These are phyloP conservation scores for Plenodomus lindquistii DNA, from an alignment of 2,329 filamentous ascomycete species.

Conservation along the genomic window DNA sequence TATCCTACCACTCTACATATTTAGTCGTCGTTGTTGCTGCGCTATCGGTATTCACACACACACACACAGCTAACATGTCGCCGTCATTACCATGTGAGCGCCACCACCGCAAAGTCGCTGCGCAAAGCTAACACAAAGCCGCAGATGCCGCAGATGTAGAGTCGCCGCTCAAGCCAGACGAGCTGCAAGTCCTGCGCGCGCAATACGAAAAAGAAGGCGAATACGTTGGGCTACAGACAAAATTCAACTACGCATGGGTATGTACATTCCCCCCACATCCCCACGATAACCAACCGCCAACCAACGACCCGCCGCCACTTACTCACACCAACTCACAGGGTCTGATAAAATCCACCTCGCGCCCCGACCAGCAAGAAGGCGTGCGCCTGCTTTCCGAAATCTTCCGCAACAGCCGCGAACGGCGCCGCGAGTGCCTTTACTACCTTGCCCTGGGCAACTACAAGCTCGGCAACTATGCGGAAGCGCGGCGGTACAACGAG, in stretches of 20 bases:
- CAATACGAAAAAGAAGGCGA: slow-evolving; percentile 98
- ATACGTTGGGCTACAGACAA: slow-evolving; percentile 95
- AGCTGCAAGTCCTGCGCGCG: slow-evolving; percentile 87
- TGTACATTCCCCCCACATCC: slow-evolving; percentile 23
- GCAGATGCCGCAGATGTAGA: slow-evolving; percentile 97
- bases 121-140: not conserved
- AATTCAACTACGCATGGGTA: slow-evolving; percentile 99
- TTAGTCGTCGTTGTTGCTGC: not conserved
- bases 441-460: slow-evolving; percentile 97
- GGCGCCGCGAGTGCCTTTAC: slow-evolving; percentile 95
- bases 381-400: slow-evolving; percentile 94
- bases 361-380: slow-evolving; percentile 89
- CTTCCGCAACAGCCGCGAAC: slow-evolving; percentile 89
- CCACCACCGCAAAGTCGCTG: not conserved
- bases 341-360: slow-evolving; percentile 86
- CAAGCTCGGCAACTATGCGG: slow-evolving; percentile 96
- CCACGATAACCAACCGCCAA: not conserved
- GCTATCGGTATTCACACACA: not conserved
- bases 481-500: slow-evolving; percentile 94
- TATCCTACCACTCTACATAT: not conserved
- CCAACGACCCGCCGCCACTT: no score
- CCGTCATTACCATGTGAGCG: slow-evolving; percentile 44
- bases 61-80: slow-evolving; percentile 28
- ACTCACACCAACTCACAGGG: slow-evolving; percentile 59
- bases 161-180: slow-evolving; percentile 87